Evolutionary conservation across 2,329 filamentous ascomycete species (phyloP), one percentile per base, ranked within the genome.

Genomic region (Furcasterigmium sp.): DNA sequence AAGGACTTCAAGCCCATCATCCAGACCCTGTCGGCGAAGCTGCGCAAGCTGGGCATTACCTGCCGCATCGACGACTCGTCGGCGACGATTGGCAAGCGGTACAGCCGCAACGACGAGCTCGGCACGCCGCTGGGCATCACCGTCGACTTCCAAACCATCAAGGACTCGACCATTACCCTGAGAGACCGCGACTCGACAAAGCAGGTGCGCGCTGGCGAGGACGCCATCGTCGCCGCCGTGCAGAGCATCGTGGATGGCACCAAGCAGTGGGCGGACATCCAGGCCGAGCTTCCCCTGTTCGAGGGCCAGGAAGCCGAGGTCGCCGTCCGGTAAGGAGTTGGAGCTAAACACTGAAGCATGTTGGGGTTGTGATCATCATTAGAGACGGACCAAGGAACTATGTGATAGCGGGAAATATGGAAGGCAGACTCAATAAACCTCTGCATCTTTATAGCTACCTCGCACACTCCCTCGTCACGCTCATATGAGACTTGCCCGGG

Each of bases 71-170:
- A 97, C 59, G 87, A 93, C 64, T 94, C 88, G 13, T 88, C 85
- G 21, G 90, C 91, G 48, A 90, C 84, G 50, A 97, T 97, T 55
- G 91, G 91, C 62, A 95, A 95, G 76, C 85, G 91, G 42, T 97
- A 95, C 67, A 83, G 86, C 61, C 84, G 93, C 57, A 96, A 96
- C 63, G 91, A 97, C 65, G 91, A 97, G 70, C 79, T 96, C 46
- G 93, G 91, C 57, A 97, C 93, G 36, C 89, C 91, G 8, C 84
- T 96, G 51, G 91, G 90, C 60, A 84, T 97, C 64, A 97, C 91
- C 0, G 80, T 97, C 47, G 91, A 97, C 65, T 97, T 96, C 78
- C 88, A 97, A 73, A 94, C 88, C 38, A 72, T 95, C 53, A 82
- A 95, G 67, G 90, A 96, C 63, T 80, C 80, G 60, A 86, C 85